Percentiles rank a stretch among this genome's conserved stretches.
Conservation (phyloP, 495 filamentous ascomycete genomes). For the Chaetomium cochliodes region DNA sequence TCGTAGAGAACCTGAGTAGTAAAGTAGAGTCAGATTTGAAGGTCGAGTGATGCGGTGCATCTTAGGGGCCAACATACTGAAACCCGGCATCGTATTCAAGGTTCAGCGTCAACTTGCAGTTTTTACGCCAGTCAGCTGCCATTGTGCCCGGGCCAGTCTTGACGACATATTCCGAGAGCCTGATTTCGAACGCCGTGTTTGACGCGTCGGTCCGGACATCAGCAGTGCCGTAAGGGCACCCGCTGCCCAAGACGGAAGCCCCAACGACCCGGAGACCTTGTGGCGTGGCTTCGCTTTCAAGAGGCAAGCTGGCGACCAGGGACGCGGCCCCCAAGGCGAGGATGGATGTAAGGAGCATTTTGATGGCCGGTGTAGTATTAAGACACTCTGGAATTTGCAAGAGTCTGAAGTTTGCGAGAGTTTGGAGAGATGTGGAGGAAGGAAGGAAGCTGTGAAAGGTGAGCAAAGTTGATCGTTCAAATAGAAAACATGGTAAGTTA, state of each 20-base stretch:
- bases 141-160: slow-evolving; percentile 15
- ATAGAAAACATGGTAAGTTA: too few relatives aligned
- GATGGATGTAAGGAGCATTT: too few relatives aligned
- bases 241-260: slow-evolving; percentile 28
- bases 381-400: too few relatives aligned
- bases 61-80: background rate
- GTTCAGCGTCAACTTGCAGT: slow-evolving; percentile 24
- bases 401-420: too few relatives aligned
- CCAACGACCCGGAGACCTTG: slow-evolving; percentile 35
- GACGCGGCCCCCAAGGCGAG: too few relatives aligned
- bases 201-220: slow-evolving; percentile 12
- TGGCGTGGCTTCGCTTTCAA: background rate
- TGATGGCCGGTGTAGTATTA: too few relatives aligned
- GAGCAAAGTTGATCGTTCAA: too few relatives aligned
- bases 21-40: background rate
- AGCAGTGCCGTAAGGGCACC: slow-evolving; percentile 18
- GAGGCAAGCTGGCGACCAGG: too few relatives aligned
- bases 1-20: slow-evolving; percentile 9
- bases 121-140: slow-evolving; percentile 19
- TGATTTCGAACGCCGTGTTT: slow-evolving; percentile 17
- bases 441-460: too few relatives aligned
- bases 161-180: slow-evolving; percentile 18
- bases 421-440: too few relatives aligned
- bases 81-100: slow-evolving; percentile 19
- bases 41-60: background rate